Percentiles rank a stretch among this genome's conserved stretches.
phyloP scores from a whole-genome alignment of 2,329 filamentous ascomycete species.

The Xylaria sp. region DNA sequence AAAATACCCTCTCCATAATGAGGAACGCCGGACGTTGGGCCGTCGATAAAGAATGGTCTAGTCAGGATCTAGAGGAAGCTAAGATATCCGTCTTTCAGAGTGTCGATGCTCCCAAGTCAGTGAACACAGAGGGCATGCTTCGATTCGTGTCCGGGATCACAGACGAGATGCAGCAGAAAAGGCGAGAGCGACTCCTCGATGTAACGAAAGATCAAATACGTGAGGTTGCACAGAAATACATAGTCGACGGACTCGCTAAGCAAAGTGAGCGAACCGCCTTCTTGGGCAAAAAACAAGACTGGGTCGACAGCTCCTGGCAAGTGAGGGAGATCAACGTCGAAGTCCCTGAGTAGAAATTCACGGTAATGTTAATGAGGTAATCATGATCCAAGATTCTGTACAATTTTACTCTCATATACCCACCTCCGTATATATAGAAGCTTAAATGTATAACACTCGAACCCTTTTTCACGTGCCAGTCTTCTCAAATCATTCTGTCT shows the following conservation, averaged over 20 bases:
- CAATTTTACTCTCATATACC: conserved; percentile 52
- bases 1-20: conserved; percentile 89
- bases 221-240: conserved; percentile 81
- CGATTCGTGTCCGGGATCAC: conserved; percentile 87
- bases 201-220: conserved; percentile 84
- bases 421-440: conserved; percentile 49
- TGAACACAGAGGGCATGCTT: conserved; percentile 88
- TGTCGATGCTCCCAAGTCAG: conserved; percentile 87
- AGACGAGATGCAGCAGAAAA: conserved; percentile 87
- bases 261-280: conserved; percentile 74
- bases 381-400: conserved; percentile 47
- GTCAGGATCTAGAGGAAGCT: conserved; percentile 90
- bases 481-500: background rate
- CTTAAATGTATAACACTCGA: conserved; percentile 35
- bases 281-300: conserved; percentile 84
- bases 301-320: conserved; percentile 79
- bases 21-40: conserved; percentile 85
- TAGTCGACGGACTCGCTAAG: conserved; percentile 74
- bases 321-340: conserved; percentile 79
- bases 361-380: conserved; percentile 42
- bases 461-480: background rate
- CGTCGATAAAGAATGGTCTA: conserved; percentile 80
- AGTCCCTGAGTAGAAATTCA: conserved; percentile 44
- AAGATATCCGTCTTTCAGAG: conserved; percentile 95
- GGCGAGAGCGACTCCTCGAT: conserved; percentile 86